A percentile compares a stretch with the other conserved stretches of the same genome.
These are phyloP conservation scores for Aureobasidium sp. DNA, from an alignment of 2,329 filamentous ascomycete species.

Conservation along the genomic window DNA sequence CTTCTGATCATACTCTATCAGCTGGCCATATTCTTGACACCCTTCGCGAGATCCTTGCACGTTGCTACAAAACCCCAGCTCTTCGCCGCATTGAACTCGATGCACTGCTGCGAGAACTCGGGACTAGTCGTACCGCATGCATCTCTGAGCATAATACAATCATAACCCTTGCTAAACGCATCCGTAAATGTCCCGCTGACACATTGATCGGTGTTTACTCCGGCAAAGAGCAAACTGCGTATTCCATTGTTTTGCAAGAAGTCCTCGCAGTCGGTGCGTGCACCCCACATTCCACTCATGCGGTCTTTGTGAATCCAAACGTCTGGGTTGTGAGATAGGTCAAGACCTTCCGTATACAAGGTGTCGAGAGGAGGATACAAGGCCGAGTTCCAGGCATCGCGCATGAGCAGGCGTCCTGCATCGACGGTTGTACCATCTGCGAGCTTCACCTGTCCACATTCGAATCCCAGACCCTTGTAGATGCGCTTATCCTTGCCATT, in stretches of 20 bases:
- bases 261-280: slow-evolving; percentile 33
- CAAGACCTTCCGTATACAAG: slow-evolving; percentile 26
- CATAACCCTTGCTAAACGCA: slow-evolving; percentile 47
- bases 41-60: slow-evolving; percentile 23
- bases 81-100: slow-evolving; percentile 28
- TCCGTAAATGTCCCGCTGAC: slow-evolving; percentile 49
- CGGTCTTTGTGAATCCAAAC: slow-evolving; percentile 48
- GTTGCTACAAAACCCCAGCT: slow-evolving; percentile 25
- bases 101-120: slow-evolving; percentile 25
- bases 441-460: slow-evolving; percentile 21
- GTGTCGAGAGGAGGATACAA: slow-evolving; percentile 40
- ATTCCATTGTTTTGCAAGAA: slow-evolving; percentile 34
- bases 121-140: slow-evolving; percentile 45
- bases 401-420: slow-evolving; percentile 40
- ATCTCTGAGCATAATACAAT: slow-evolving; percentile 48
- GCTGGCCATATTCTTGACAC: slow-evolving; percentile 15
- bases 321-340: slow-evolving; percentile 30
- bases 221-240: slow-evolving; percentile 46
- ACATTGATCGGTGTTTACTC: slow-evolving; percentile 55
- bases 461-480: slow-evolving; percentile 25
- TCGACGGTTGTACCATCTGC: slow-evolving; percentile 29
- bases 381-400: slow-evolving; percentile 48
- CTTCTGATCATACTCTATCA: not conserved
- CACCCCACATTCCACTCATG: slow-evolving; percentile 48
- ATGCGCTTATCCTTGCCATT: slow-evolving; percentile 18